phyloP scores from a whole-genome alignment of 1,284 basidiomycete species.

The Ceratorhiza oryzae-sativae region DNA sequence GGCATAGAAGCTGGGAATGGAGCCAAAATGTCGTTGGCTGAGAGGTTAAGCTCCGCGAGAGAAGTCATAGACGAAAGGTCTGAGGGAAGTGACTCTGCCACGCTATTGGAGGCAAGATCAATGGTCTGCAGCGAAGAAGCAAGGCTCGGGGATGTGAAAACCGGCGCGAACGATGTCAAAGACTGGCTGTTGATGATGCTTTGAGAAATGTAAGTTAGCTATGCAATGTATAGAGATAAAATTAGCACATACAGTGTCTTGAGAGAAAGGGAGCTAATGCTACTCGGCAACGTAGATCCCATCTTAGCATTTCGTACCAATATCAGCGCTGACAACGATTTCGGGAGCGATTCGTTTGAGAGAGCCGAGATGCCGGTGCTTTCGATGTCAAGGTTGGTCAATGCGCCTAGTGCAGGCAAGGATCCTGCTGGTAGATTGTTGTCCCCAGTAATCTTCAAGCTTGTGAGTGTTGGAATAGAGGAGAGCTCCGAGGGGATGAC shows the following conservation, averaged over 20 bases:
- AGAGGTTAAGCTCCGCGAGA: conserved; percentile 50
- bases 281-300: conserved; percentile 55
- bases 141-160: conserved; percentile 52
- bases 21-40: conserved; percentile 50
- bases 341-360: conserved; percentile 50
- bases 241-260: conserved; percentile 54
- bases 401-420: conserved; percentile 53
- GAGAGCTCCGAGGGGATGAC: conserved; percentile 56
- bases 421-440: conserved; percentile 55
- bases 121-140: conserved; percentile 53
- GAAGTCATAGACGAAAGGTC: conserved; percentile 46
- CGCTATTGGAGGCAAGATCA: conserved; percentile 51
- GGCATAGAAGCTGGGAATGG: conserved; percentile 49
- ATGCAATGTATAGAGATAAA: conserved; percentile 13
- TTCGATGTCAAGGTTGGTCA: conserved; percentile 57
- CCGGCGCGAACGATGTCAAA: conserved; percentile 47
- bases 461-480: conserved; percentile 54
- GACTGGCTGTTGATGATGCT: conserved; percentile 53
- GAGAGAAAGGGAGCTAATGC: conserved; percentile 49
- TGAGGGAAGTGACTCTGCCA: conserved; percentile 50
- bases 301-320: conserved; percentile 58
- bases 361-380: conserved; percentile 55
- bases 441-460: conserved; percentile 56
- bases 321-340: conserved; percentile 54
- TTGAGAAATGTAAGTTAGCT: background rate